These are phyloP conservation scores for Marasmius tenuissimus DNA, from an alignment of 1,284 basidiomycete species.

Conservation along the genomic window DNA sequence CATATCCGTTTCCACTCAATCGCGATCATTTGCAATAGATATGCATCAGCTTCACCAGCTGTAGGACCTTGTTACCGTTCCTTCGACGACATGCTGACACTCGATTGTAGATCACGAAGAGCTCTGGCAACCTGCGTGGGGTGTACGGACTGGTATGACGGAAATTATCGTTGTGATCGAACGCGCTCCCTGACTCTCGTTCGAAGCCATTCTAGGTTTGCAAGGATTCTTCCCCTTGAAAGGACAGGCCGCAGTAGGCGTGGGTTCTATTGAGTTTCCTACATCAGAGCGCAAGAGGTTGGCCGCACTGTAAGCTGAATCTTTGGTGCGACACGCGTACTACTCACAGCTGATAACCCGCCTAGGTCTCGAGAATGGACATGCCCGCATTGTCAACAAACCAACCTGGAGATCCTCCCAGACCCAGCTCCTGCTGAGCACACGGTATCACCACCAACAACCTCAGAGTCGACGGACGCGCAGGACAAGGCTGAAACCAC, in stretches of 20 bases:
- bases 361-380: slow-evolving; percentile 48
- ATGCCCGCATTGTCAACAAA: slow-evolving; percentile 73
- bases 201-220: slow-evolving; percentile 81
- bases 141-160: slow-evolving; percentile 81
- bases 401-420: slow-evolving; percentile 71
- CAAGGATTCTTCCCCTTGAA: slow-evolving; percentile 91
- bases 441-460: background rate
- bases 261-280: slow-evolving; percentile 87
- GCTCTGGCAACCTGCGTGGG: slow-evolving; percentile 97
- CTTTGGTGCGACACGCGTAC: slow-evolving; percentile 7
- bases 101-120: slow-evolving; percentile 73
- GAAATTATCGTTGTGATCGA: slow-evolving; percentile 6
- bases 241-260: slow-evolving; percentile 86
- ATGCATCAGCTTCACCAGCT: slow-evolving; percentile 91
- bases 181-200: slow-evolving; percentile 5
- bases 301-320: slow-evolving; percentile 64
- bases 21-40: slow-evolving; percentile 51
- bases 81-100: slow-evolving; percentile 14
- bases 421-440: slow-evolving; percentile 42
- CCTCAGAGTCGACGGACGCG: background rate
- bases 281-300: slow-evolving; percentile 78
- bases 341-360: slow-evolving; percentile 3
- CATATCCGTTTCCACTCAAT: background rate
- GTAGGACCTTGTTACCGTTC: slow-evolving; percentile 36
- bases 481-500: too few relatives aligned